Evolutionary conservation across 768 basidiomycete species (phyloP), one percentile per base, ranked within the genome.

Genomic region (Guyanaporus albipodus): DNA sequence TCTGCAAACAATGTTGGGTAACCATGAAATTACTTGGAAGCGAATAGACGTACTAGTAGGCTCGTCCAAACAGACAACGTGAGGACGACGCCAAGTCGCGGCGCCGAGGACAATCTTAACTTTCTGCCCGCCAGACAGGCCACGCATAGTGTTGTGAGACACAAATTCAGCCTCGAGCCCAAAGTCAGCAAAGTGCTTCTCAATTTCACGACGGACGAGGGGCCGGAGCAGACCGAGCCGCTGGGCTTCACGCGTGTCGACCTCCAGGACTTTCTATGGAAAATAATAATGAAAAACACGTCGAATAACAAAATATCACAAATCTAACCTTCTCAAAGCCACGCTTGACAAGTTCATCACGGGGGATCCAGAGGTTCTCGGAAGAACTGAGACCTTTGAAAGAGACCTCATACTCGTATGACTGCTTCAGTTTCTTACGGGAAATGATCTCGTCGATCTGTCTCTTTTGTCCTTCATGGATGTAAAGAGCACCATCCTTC

Each of bases 151-250:
- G 82, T 98, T 99, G 80, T 99, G 96, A 21, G 91, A 91, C 56
- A 95, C 92, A 70, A 99, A 98, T 76, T 98, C 96, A 53, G 96
- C 77, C 75, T 99, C 96, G 61, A 99, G 90, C 74, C 96, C 93
- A 62, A 98, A 97, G 78, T 98, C 95, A 52, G 89, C 91, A 59
- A 98, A 95, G 80, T 97, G 94, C 77, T 94, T 94, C 82, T 97
- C 94, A 54, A 97, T 96, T 74, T 97, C 94, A 56, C 90, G 84
- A 73, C 96, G 92, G 66, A 99, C 96, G 52, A 99, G 89, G 56
- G 96, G 94, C 53, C 91, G 87, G 64, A 92, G 81, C 46, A 94
- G 79, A 78, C 94, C 94, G 34, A 93, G 83, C 57, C 92, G 89
- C 72, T 97, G 94, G 50, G 94, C 94, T 75, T 96, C 94, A 60